Evolutionary conservation across 305 asterid genomes (phyloP).

Genomic region (Ajuga reptans): DNA sequence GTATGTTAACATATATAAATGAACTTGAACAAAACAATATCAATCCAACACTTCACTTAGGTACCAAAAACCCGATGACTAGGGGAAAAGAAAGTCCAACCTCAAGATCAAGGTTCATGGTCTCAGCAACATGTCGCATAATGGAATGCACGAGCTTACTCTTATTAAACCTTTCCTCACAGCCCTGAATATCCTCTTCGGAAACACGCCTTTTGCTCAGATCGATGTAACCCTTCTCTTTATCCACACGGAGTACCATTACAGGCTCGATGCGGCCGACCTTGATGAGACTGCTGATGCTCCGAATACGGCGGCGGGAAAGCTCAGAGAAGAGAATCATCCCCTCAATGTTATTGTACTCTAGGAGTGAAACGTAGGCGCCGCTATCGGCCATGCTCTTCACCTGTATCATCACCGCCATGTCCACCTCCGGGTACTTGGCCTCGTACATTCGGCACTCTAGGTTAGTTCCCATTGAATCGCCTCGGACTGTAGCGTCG

Average conservation of each 20-base stretch:
- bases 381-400: constrained; percentile 98
- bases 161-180: constrained; percentile 92
- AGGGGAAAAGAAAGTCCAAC: constrained; percentile 23
- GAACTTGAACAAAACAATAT: not conserved
- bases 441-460: constrained; percentile 99
- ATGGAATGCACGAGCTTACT: constrained; percentile 96
- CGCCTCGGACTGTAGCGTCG: not conserved
- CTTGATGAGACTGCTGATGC: constrained; percentile 82
- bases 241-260: constrained; percentile 92
- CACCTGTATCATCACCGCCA: constrained; percentile 90
- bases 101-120: constrained; percentile 74
- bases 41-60: not conserved
- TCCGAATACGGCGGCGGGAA: constrained; percentile 94
- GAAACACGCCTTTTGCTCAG: constrained; percentile 93
- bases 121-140: constrained; percentile 97
- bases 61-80: not conserved
- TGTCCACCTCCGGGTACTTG: constrained; percentile 87
- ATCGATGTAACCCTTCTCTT: constrained; percentile 94
- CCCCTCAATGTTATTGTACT: constrained; percentile 92
- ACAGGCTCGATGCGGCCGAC: constrained; percentile 97
- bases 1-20: not conserved
- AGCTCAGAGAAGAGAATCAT: constrained; percentile 96
- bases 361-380: constrained; percentile 84
- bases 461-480: constrained; percentile 52
- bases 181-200: constrained; percentile 79